phyloP scores from a whole-genome alignment of 2,329 filamentous ascomycete genomes.

The Trichoderma sp. region DNA sequence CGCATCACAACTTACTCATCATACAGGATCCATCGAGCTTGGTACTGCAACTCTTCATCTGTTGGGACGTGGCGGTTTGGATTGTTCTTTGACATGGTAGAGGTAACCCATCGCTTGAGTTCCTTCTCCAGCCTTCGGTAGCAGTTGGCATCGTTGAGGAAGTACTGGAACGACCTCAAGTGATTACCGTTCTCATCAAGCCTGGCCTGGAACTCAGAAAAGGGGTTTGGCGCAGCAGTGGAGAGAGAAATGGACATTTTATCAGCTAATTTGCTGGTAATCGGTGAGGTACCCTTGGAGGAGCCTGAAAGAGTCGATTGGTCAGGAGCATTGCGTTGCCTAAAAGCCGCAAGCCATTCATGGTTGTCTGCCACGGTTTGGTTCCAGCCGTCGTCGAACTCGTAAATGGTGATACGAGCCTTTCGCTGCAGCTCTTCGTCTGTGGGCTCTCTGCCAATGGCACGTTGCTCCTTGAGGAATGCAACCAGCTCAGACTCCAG shows the following conservation, averaged over 20 bases:
- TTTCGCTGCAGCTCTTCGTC: conserved; percentile 56
- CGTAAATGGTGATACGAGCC: conserved; percentile 61
- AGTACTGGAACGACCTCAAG: conserved; percentile 37
- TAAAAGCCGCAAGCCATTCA: conserved; percentile 54
- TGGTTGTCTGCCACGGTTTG: conserved; percentile 60
- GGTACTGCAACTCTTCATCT: conserved; percentile 62
- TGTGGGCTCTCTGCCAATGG: conserved; percentile 47
- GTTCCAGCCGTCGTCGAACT: conserved; percentile 62
- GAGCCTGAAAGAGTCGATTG: background rate
- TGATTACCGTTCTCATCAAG: conserved; percentile 17
- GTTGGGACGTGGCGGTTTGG: conserved; percentile 58
- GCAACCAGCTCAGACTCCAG: conserved; percentile 56
- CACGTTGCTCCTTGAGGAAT: conserved; percentile 47
- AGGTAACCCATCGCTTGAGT: conserved; percentile 51
- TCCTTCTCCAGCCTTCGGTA: conserved; percentile 55
- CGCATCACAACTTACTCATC: conserved; percentile 52
- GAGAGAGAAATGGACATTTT: background rate
- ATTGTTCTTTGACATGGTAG: conserved; percentile 58
- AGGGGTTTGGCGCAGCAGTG: background rate
- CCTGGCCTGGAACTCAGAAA: background rate
- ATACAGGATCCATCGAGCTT: conserved; percentile 62
- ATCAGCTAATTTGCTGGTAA: background rate
- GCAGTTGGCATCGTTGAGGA: conserved; percentile 60
- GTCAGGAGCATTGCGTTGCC: conserved; percentile 41
- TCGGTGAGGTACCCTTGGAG: background rate